These are phyloP conservation scores for Sporothrix phasma DNA, from an alignment of 2,329 filamentous ascomycete species.

Conservation along the genomic window DNA sequence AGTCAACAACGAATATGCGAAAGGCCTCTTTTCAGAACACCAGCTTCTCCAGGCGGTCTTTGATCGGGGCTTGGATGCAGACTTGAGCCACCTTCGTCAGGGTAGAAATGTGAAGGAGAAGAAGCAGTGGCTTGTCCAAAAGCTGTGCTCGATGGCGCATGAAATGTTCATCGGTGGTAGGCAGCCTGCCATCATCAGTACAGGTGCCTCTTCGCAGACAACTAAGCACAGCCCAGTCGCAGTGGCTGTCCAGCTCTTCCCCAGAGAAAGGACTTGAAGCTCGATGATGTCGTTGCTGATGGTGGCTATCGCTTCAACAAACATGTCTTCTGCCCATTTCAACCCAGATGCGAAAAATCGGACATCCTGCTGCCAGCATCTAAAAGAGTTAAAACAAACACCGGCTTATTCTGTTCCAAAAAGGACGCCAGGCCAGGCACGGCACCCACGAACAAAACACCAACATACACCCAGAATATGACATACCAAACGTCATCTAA, in stretches of 20 bases:
- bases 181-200: neutral
- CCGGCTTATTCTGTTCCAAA: too few species aligned
- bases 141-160: conserved; percentile 6
- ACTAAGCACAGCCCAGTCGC: neutral
- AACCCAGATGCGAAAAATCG: too few species aligned
- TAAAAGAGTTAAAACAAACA: too few species aligned
- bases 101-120: neutral
- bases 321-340: neutral
- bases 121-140: conserved; percentile 7
- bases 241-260: neutral
- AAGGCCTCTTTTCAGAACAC: conserved; percentile 9
- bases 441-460: neutral
- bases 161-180: conserved; percentile 14
- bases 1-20: too few species aligned
- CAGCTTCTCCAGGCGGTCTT: conserved; percentile 13
- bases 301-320: neutral
- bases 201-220: neutral
- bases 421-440: too few species aligned
- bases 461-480: conserved; percentile 15
- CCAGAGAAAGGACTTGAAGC: neutral
- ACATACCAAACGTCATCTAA: conserved; percentile 4
- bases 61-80: neutral
- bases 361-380: too few species aligned
- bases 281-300: neutral
- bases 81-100: neutral